Base-by-base conservation (phyloP, 2,329 filamentous ascomycete species). In the Microdochium paspali region DNA sequence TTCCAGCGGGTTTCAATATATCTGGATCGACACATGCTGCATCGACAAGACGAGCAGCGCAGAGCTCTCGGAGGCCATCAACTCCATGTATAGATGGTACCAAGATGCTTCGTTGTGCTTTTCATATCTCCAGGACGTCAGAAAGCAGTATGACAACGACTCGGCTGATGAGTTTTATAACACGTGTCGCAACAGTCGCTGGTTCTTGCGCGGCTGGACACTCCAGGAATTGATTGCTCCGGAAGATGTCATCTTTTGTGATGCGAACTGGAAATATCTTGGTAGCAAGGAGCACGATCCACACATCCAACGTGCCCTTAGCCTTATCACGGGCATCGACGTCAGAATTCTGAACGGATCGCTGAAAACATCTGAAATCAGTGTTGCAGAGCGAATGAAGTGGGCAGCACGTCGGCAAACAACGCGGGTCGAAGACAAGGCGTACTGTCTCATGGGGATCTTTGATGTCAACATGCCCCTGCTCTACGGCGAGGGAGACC, bases 381-480 rank as follows among this genome's bases (percentile, higher is more conserved):
- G 12, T 18, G 25, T 47, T 3, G 46, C 39, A 7, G 23, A 47
- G 42, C 26, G 46, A 12, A 60, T 59, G 58, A 55, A 50, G 10
- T 60, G 56, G 58, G 56, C 53, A 13, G 46, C 56, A 6, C 42
- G 35, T 9, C 42, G 57, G 24, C 3, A 50, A 25, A 57, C 51
- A 13, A 57, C 49, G 1, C 47, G 52, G n/a, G 7, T 30, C 50
- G 48, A 58, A 35, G 55, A 61, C 49, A 35, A 47, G 4, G 56
- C 57, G 1, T 60, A 59, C 45, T 56, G 52, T 23, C 45, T 60
- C 1, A 28, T 59, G n/a, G 57, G 57, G 2, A 21, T 59, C 9
- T 58, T 59, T 24, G 48, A 46, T 21, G 47, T 60, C 20, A 57
- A 52, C 15, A 59, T 60, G 50, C 52, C 56, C 7, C 44, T 60